Conservation (phyloP, 192 early-diverging fungal genomes). For the Hyaloraphidium curvatum region DNA sequence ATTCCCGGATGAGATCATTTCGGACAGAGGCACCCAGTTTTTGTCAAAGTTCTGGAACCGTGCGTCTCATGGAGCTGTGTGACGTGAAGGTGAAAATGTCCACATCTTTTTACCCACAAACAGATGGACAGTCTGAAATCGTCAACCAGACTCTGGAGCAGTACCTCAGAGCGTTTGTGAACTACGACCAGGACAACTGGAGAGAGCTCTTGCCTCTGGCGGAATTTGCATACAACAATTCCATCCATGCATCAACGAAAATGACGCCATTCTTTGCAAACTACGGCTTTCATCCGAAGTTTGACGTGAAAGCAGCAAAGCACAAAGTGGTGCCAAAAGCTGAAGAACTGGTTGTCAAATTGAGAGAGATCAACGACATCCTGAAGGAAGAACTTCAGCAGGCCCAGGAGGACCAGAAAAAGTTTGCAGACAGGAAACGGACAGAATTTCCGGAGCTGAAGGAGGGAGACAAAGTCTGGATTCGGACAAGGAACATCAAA, state of each 20-base stretch:
- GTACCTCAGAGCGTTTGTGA: constrained; percentile 12
- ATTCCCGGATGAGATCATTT: constrained; percentile 21
- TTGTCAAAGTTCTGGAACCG: constrained; percentile 17
- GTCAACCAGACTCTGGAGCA: constrained; percentile 19
- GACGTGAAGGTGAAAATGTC: constrained; percentile 14
- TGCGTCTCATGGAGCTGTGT: constrained; percentile 6
- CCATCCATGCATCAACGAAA: constrained; percentile 8
- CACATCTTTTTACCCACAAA: constrained; percentile 19
- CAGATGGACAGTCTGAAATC: constrained; percentile 21
- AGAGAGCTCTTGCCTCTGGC: constrained; percentile 12
- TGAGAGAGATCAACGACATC: too few species aligned
- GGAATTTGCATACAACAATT: constrained; percentile 33
- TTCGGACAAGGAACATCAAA: constrained; percentile 2
- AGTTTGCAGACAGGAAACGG: not conserved
- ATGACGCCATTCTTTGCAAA: constrained; percentile 15
- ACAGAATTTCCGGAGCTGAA: not conserved
- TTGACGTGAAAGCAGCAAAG: too few species aligned
- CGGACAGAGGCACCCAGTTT: constrained; percentile 23
- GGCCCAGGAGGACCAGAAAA: constrained; percentile 7
- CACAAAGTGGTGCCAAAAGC: too few species aligned
- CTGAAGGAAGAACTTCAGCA: too few species aligned
- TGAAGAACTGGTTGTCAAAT: too few species aligned
- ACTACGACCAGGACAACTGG: constrained; percentile 24
- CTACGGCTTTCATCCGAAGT: constrained; percentile 12
- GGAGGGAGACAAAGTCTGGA: constrained; percentile 9